These are phyloP conservation scores for Penicillium thymicola DNA, from an alignment of 2,329 filamentous ascomycete genomes.

Conservation along the genomic window DNA sequence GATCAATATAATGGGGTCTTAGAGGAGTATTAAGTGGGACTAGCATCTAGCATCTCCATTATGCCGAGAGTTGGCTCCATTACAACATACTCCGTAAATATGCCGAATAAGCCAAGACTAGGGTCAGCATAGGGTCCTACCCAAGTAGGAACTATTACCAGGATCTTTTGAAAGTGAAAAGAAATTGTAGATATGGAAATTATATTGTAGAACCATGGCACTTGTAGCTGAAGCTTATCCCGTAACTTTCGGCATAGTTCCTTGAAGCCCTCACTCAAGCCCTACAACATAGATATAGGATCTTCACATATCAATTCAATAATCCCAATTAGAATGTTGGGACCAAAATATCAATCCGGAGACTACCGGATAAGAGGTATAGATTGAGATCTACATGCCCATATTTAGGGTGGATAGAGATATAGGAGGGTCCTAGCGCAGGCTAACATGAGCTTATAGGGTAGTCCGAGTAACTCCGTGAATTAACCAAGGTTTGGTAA, in stretches of 20 bases:
- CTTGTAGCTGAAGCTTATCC: not conserved
- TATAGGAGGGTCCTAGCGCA: no score
- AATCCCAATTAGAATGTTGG: not conserved
- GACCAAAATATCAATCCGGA: not conserved
- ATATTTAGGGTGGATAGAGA: not conserved
- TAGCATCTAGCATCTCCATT: not conserved
- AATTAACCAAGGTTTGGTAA: not conserved
- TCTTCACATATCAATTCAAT: not conserved
- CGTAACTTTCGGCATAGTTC: not conserved
- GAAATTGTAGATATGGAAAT: not conserved
- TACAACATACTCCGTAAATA: not conserved
- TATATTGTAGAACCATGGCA: not conserved
- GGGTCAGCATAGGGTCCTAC: no score
- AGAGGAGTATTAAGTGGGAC: conserved; percentile 3
- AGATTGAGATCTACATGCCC: no score
- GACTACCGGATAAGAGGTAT: not conserved
- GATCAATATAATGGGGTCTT: not conserved
- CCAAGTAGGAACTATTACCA: not conserved
- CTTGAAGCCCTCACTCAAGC: not conserved
- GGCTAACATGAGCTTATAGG: not conserved
- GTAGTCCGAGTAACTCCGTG: not conserved
- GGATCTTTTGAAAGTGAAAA: not conserved
- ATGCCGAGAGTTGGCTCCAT: not conserved
- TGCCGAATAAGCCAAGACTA: not conserved
- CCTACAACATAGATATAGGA: not conserved